Conservation (phyloP, 352 stramenopile genomes). For the Globisporangium paroecandrum region DNA sequence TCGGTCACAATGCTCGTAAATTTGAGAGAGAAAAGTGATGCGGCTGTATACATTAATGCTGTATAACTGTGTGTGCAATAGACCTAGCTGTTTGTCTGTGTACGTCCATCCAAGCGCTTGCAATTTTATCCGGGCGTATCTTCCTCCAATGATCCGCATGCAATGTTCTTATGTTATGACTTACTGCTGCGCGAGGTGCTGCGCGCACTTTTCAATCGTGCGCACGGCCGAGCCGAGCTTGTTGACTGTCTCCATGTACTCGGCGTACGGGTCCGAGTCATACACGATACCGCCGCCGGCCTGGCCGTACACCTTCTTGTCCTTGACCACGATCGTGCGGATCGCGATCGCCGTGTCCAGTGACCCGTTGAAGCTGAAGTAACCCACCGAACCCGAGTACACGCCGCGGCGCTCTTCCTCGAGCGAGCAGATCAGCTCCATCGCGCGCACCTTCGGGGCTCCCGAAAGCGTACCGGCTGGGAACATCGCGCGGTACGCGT, state of each 20-base stretch:
- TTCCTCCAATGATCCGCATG: background rate
- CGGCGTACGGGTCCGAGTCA: constrained; percentile 81
- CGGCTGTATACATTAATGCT: background rate
- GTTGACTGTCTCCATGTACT: constrained; percentile 90
- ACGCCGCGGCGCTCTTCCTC: constrained; percentile 78
- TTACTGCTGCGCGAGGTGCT: constrained; percentile 37
- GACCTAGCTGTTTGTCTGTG: background rate
- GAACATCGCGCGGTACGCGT: constrained; percentile 89
- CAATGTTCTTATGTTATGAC: background rate
- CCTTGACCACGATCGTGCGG: constrained; percentile 83
- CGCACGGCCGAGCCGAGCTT: constrained; percentile 82
- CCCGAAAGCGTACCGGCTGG: constrained; percentile 84
- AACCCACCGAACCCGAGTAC: constrained; percentile 86
- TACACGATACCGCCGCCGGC: constrained; percentile 87
- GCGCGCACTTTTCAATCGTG: constrained; percentile 78
- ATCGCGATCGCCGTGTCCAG: constrained; percentile 89
- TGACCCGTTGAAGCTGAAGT: constrained; percentile 84
- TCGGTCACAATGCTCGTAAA: background rate
- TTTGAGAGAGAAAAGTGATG: background rate
- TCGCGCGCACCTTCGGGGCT: constrained; percentile 87
- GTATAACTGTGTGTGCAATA: background rate
- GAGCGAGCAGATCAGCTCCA: constrained; percentile 86
- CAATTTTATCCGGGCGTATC: background rate
- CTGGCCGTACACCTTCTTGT: constrained; percentile 78
- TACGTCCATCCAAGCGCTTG: background rate